Conservation (phyloP, 2,329 filamentous ascomycete species). For the Botrytis medusae region DNA sequence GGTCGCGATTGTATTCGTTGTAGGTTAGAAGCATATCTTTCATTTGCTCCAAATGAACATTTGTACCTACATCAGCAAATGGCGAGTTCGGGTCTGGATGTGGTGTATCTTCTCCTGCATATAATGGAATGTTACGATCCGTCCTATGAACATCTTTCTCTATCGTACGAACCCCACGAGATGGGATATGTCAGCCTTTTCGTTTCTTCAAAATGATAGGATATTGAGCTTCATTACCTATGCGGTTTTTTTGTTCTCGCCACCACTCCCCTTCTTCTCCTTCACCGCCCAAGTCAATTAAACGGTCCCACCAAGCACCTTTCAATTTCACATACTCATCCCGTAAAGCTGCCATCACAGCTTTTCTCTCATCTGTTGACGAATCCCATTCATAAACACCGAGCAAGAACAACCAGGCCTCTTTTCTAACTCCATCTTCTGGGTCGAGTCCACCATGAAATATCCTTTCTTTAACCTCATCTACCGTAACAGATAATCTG, state of each 20-base stretch:
- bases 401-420: conserved; percentile 92
- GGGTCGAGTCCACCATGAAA: conserved; percentile 91
- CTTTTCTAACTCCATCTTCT: conserved; percentile 89
- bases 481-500: conserved; percentile 72
- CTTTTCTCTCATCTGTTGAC: conserved; percentile 78
- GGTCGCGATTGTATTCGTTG: conserved; percentile 93
- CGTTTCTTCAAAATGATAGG: conserved; percentile 3
- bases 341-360: conserved; percentile 77
- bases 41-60: conserved; percentile 97
- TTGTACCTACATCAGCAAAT: conserved; percentile 89
- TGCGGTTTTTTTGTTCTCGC: conserved; percentile 89
- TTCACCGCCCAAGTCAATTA: conserved; percentile 78
- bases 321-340: conserved; percentile 96
- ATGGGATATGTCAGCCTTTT: conserved; percentile 47
- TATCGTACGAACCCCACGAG: conserved; percentile 54
- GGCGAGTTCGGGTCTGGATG: conserved; percentile 95
- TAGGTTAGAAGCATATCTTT: conserved; percentile 99
- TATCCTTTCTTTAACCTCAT: conserved; percentile 95
- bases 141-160: conserved; percentile 99
- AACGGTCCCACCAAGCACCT: conserved; percentile 91
- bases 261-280: conserved; percentile 90
- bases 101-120: conserved; percentile 92
- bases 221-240: conserved; percentile 63
- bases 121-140: conserved; percentile 91
- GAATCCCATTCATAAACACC: conserved; percentile 94